phyloP scores from a whole-genome alignment of 1,139 yeast species.

The Pichia sp. region DNA sequence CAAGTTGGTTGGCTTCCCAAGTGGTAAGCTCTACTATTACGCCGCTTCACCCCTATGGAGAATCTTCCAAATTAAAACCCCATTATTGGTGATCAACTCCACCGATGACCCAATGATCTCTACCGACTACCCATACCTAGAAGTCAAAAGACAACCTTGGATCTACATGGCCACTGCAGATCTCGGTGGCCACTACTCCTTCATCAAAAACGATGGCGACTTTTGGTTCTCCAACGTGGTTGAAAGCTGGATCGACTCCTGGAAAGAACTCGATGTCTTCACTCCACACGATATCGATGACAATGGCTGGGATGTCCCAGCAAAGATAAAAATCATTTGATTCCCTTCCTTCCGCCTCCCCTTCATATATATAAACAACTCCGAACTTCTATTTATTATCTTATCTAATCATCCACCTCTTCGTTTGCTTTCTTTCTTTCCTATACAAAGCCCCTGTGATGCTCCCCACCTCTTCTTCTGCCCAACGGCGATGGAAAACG shows the following conservation, averaged over 20 bases:
- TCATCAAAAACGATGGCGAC: conserved; percentile 50
- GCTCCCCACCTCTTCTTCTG: too few species aligned
- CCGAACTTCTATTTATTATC: too few species aligned
- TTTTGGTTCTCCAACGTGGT: conserved; percentile 73
- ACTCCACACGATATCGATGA: conserved; percentile 13
- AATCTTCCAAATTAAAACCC: conserved; percentile 55
- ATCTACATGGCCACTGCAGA: conserved; percentile 50
- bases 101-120: conserved; percentile 81
- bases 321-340: neutral
- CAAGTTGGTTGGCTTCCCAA: conserved; percentile 62
- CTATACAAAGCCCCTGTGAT: too few species aligned
- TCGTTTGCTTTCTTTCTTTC: too few species aligned
- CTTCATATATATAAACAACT: neutral
- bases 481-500: too few species aligned
- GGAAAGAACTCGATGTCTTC: conserved; percentile 35
- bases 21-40: conserved; percentile 67
- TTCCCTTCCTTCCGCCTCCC: neutral
- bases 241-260: conserved; percentile 54
- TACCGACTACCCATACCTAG: conserved; percentile 43
- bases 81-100: conserved; percentile 65
- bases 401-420: too few species aligned
- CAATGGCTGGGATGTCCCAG: conserved; percentile 7
- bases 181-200: conserved; percentile 65
- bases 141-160: conserved; percentile 52
- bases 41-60: conserved; percentile 61